Evolutionary conservation across 2,329 filamentous ascomycete genomes (phyloP), one percentile per base, ranked within the genome.

Genomic region (Coniochaeta ligniaria): DNA sequence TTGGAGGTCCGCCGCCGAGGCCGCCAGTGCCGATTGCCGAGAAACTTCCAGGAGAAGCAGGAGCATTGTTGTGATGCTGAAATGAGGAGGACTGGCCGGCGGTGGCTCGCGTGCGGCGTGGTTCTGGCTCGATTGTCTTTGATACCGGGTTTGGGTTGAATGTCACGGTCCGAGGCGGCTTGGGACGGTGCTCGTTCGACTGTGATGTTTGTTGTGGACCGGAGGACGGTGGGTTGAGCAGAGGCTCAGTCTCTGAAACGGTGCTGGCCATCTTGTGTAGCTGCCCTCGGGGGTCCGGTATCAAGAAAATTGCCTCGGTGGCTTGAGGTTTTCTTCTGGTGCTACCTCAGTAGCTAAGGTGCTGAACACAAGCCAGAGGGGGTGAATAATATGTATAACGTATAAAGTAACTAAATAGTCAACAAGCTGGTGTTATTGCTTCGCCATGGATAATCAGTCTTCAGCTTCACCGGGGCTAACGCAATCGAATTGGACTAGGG

Each of bases 141-240:
- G 83, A 80, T 54, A 86, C 81, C 41, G 85, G 84, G 64, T 88
- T 86, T 5, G 88, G 82, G 70, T 91, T 90, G 78, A 94, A 93
- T 16, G 89, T 92, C 68, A 94, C 90, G 67, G 80, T 90, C 65
- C 89, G 84, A 58, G 78, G 68, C 17, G 80, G 76, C 63, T 77
- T 80, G 12, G 77, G 73, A 20, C 78, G 54, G 54, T 22, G 28
- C 16, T 57, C 54, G 31, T 9, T 35, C 17, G 54, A 26, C 26
- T 33, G 31, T 14, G n/a, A 17, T 22, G 54, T 9, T 57, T 38
- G 54, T 35, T 38, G 54, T 35, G 35, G 31, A 24, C 17, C 22
- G 28, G 54, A 57, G 31, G 31, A 22, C 31, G 54, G 6, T 24
- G 54, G 4, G 20, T 22, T 26, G 22, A 57, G 54, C 35, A 57